Conservation (phyloP, 768 basidiomycete genomes). For the Boletus patriciae region DNA sequence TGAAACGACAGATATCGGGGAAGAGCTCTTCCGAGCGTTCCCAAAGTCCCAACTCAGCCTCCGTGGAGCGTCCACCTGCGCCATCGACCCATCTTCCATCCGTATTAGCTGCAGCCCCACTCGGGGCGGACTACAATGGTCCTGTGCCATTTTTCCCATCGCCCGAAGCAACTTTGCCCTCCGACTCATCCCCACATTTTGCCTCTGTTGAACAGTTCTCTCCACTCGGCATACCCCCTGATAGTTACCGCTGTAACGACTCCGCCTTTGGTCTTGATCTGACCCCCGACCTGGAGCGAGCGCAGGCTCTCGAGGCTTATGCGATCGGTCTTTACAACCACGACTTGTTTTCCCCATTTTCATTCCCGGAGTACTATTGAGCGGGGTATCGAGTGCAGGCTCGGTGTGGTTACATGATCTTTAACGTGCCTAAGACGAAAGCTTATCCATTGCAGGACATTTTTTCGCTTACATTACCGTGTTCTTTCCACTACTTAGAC, state of each 20-base stretch:
- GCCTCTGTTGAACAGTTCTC: conserved; percentile 1
- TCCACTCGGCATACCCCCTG: not conserved
- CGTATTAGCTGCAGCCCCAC: conserved; percentile 9
- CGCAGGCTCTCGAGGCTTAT: conserved; percentile 32
- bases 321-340: conserved; percentile 29
- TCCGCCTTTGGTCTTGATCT: conserved; percentile 1
- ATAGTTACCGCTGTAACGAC: conserved; percentile 2
- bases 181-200: conserved; percentile 1
- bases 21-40: conserved; percentile 17
- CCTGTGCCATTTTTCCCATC: not conserved
- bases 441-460: not conserved
- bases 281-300: conserved; percentile 22
- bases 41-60: not conserved
- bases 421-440: not conserved
- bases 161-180: not conserved
- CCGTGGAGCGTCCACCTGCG: conserved; percentile 5
- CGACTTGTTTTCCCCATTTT: conserved; percentile 24
- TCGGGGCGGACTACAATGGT: not conserved
- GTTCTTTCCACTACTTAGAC: conserved; percentile 2
- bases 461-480: not conserved
- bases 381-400: not conserved
- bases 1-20: conserved; percentile 37
- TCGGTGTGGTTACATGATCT: not conserved
- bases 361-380: conserved; percentile 21
- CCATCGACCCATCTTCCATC: conserved; percentile 12